These are phyloP conservation scores for Globisporangium megalacanthum DNA, from an alignment of 352 stramenopile species.

Conservation along the genomic window DNA sequence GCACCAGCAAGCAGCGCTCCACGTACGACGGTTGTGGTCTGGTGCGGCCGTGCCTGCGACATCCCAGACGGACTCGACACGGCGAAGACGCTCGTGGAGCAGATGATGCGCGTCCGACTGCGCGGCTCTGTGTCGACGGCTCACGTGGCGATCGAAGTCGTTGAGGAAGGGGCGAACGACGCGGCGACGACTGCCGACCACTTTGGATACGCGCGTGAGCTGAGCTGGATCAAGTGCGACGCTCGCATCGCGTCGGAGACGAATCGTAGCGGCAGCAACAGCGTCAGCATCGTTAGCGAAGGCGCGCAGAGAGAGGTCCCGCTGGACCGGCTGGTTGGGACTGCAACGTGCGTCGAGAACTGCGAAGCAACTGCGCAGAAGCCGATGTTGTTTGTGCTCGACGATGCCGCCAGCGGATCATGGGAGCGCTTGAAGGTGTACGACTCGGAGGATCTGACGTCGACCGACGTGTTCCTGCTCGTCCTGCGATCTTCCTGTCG, in stretches of 20 bases:
- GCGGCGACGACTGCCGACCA: constrained; percentile 8
- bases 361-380: neutral
- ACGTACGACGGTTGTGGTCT: constrained; percentile 26
- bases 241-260: neutral
- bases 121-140: neutral
- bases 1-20: neutral
- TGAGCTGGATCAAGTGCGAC: constrained; percentile 22
- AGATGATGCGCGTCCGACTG: constrained; percentile 21
- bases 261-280: neutral
- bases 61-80: constrained; percentile 19
- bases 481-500: neutral
- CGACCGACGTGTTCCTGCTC: constrained; percentile 31
- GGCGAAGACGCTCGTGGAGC: constrained; percentile 14
- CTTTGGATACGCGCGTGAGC: constrained; percentile 35
- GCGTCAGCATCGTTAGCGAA: neutral
- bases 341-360: no score
- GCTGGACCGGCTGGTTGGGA: no score
- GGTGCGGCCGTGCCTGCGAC: constrained; percentile 26
- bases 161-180: neutral
- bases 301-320: no score
- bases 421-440: constrained; percentile 62
- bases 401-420: constrained; percentile 12
- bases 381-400: constrained; percentile 35
- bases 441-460: constrained; percentile 48
- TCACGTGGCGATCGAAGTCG: neutral